These are phyloP conservation scores for Suhomyces kilbournensis DNA, from an alignment of 805 yeast genomes.

Conservation along the genomic window DNA sequence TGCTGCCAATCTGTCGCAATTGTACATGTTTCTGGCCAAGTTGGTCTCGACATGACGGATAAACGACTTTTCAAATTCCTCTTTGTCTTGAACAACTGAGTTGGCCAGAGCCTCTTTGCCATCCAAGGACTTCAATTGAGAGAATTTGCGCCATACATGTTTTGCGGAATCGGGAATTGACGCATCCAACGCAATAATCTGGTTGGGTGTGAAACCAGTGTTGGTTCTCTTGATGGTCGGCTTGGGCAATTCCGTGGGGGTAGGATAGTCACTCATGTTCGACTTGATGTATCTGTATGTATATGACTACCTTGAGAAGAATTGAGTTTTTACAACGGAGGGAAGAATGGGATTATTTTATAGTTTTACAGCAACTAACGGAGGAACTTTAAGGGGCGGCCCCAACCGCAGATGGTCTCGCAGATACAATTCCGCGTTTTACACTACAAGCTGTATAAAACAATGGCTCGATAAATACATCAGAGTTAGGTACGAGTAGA, in stretches of 20 bases:
- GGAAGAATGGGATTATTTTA: neutral
- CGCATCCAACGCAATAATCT: constrained; percentile 78
- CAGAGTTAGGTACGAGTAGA: neutral
- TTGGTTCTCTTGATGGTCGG: constrained; percentile 66
- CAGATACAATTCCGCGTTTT: neutral
- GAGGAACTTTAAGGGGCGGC: constrained; percentile 1
- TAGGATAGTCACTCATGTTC: constrained; percentile 35
- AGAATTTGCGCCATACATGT: constrained; percentile 70
- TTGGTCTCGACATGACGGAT: constrained; percentile 88
- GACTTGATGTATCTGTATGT: neutral
- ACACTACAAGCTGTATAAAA: neutral
- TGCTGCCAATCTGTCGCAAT: constrained; percentile 89
- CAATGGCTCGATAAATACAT: neutral
- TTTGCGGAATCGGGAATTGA: constrained; percentile 77
- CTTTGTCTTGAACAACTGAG: constrained; percentile 33
- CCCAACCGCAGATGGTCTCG: neutral
- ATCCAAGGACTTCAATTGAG: constrained; percentile 39
- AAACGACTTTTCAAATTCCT: constrained; percentile 63
- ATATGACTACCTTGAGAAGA: neutral
- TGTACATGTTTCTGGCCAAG: constrained; percentile 86
- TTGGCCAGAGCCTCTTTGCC: constrained; percentile 11
- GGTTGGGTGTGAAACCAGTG: constrained; percentile 90
- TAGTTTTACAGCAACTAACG: neutral
- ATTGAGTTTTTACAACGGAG: neutral
- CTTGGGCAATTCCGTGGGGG: constrained; percentile 37